Base-by-base conservation (phyloP, 108 stramenopile species). In the Phaeodactylum tricornutum region DNA sequence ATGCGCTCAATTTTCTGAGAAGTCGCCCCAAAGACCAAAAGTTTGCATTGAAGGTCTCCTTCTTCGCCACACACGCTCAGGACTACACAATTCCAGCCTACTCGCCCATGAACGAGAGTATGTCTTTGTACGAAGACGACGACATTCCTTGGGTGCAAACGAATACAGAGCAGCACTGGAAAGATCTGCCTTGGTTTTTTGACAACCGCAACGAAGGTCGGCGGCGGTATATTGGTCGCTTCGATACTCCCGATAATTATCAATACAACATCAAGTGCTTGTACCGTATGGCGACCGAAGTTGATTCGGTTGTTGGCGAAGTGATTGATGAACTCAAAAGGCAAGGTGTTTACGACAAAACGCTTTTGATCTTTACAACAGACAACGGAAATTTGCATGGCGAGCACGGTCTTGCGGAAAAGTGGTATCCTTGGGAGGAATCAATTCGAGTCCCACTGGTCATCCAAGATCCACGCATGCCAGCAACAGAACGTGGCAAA, bases 341-440 rank as follows among this genome's bases (percentile, higher is more conserved):
- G 0, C 75, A 82, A 50, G 54, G 50, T 44, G 68, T 59, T 1
- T 63, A 69, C 33, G 46, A 84, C 22, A 67, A 82, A 29, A 89
- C 87, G 0, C 7, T 89, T 19, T 50, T 89, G 23, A 82, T 89
- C 30, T 89, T 89, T 44, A 81, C 81, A n/a, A 84, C 83, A 0
- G 87, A 89, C 53, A 89, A 89, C 66, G 87, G 87, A 15, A 78
- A 77, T 30, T 69, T 82, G 50, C 82, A 89, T 43, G 53, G 42
- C 29, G 43, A 67, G 47, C 66, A 73, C 27, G 62, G 62, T 21
- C 39, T 67, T 21, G 71, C 64, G 0, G 75, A 66, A 49, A 76
- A 76, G 40, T 76, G 79, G 79, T 88, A 66, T 52, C 77, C 81
- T n/a, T 74, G 75, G 43, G 71, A 88, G 44, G 87, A 89, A 35